phyloP scores from a whole-genome alignment of 1,139 yeast genomes.

The Lodderomyces margitis region DNA sequence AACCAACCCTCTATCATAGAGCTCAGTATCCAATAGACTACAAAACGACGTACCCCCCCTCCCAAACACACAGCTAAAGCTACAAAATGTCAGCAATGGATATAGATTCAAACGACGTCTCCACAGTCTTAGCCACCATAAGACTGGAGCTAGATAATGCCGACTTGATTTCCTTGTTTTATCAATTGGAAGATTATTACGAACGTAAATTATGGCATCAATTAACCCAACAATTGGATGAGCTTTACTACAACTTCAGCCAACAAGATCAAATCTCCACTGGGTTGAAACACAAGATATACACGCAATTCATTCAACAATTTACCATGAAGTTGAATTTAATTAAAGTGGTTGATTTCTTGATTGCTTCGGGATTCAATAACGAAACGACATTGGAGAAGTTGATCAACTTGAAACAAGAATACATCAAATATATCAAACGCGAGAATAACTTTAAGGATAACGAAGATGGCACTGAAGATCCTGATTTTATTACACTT shows the following conservation, averaged over 20 bases:
- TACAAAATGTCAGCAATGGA: constrained; percentile 28
- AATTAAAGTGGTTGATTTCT: constrained; percentile 73
- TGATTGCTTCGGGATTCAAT: constrained; percentile 48
- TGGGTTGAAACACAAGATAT: constrained; percentile 62
- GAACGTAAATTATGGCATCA: constrained; percentile 83
- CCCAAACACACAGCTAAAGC: not conserved
- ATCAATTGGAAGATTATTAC: constrained; percentile 79
- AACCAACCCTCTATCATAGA: too few species aligned
- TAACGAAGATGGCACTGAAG: constrained; percentile 22
- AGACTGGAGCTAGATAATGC: constrained; percentile 69
- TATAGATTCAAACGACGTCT: constrained; percentile 40
- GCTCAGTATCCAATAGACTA: too few species aligned
- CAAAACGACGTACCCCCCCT: not conserved
- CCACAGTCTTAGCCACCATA: constrained; percentile 67
- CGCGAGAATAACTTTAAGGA: constrained; percentile 25
- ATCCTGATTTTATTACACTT: constrained; percentile 34
- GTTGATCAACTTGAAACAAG: constrained; percentile 49
- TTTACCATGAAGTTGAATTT: constrained; percentile 75
- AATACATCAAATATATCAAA: constrained; percentile 41
- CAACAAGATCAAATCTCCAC: constrained; percentile 43
- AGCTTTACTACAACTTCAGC: constrained; percentile 44
- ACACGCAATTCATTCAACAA: constrained; percentile 64
- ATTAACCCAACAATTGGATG: constrained; percentile 66
- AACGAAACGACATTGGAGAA: constrained; percentile 54
- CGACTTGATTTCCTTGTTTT: constrained; percentile 60